Evolutionary conservation across 768 basidiomycete genomes (phyloP), one percentile per base, ranked within the genome.

Genomic region (Lactifluus hygrophoroides): DNA sequence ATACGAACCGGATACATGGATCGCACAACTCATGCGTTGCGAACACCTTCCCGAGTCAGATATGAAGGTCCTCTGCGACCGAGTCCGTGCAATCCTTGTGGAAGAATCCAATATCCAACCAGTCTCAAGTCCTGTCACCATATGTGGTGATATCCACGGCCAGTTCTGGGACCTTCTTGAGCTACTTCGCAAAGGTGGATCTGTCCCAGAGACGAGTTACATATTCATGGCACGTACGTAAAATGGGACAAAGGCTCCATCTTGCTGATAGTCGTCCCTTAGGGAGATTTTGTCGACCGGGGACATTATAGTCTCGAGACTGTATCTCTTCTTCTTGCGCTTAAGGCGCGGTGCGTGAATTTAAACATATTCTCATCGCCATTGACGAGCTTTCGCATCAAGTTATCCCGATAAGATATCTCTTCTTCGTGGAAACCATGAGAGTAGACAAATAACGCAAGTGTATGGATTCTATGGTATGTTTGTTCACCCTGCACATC

Each of bases 41-140:
- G 81, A 86, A 62, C 86, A 91, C 65, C 87, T 99, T 51, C 81
- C 90, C 16, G 96, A 99, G 73, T 69, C 81, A 11, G 91, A 95
- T 64, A 96, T 99, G 83, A 95, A 94, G 69, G 75, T 85, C 43
- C 84, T 99, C 49, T 98, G 95, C 77, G 82, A 92, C 57, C 83
- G 86, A 60, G 94, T 97, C 21, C 84, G 91, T 51, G 80, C 85
- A 48, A 86, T 94, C 48, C 80, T 96, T 37, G 85, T 97, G 70
- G 95, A 99, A 70, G 95, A 99, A 70, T 93, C 88, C 55, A 99
- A 98, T 69, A 94, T 98, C 56, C 94, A 97, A 68, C 94, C 94
- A 32, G 91, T 99, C 53, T 89, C 90, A 34, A 89, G 83, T 63
- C 95, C 95, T 1, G 95, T 97, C 37, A 97, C 95, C 30, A 88